Base-by-base conservation (phyloP, 805 yeast genomes). In the Clavispora asparagi region DNA sequence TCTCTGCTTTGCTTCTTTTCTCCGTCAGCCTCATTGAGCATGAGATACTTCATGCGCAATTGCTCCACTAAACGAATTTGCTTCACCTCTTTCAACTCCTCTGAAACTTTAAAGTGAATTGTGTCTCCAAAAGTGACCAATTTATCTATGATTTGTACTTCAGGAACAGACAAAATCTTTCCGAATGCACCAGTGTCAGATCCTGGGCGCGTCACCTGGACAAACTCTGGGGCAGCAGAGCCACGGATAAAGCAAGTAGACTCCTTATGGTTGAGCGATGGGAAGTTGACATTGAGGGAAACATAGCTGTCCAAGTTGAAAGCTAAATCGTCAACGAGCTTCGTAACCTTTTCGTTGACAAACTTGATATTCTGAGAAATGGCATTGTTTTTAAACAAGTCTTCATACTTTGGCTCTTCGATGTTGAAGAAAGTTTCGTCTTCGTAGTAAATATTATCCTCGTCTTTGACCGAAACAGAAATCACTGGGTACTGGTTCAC, bases 381-480 rank as follows among this genome's bases (percentile, higher is more conserved):
- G 27, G 51, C 45, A 51, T 63, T 64, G 35, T 48, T 54, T 42
- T 54, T 60, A 33, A 53, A 47, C 40, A 40, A 13, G 7, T 26
- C 13, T 8, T 23, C 12, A 43, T 47, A 42, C 10, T 30, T 14
- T 10, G 13, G 4, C 4, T 47, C 40, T 32, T 51, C 48, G 31
- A 59, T 53, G 29, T 56, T 50, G 50, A 65, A 64, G 39, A 43
- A 51, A n/a, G 47, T 52, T 45, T 67, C 71, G 48, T 68, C 64
- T 45, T 66, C 64, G 53, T 57, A 68, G 50, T 68, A 69, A 16
- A 65, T 46, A 37, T 62, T 61, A 31, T 61, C 54, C 9, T 49
- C 45, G 46, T 67, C 71, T 33, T 56, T 56, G 7, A 64, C 52
- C 11, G 63, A 53, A 2, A 65, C 55, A 3, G 60, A 49, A 7